A percentile compares a stretch with the other conserved stretches of the same genome.
Evolutionary conservation across 345 rosid species (phyloP).

Genomic region (Corchorus capsularis): DNA sequence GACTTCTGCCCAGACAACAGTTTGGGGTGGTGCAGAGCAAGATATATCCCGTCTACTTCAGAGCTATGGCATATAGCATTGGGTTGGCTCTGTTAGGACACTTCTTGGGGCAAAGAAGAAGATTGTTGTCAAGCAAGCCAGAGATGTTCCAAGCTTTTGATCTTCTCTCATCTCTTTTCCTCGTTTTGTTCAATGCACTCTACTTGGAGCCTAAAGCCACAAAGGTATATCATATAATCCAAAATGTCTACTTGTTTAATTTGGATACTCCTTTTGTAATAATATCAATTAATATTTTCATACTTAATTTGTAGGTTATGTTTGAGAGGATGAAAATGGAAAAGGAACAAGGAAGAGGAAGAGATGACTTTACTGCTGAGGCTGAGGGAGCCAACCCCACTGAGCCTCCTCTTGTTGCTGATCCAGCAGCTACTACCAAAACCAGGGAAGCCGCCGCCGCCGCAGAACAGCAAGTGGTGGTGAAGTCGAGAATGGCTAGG

Average conservation of each 20-base stretch:
- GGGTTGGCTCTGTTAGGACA: constrained; percentile 59
- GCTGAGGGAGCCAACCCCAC: background rate
- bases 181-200: constrained; percentile 53
- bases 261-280: too few relatives aligned
- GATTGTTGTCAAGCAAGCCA: constrained; percentile 30
- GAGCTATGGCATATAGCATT: constrained; percentile 43
- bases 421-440: constrained; percentile 8
- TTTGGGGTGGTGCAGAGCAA: constrained; percentile 83
- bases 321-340: constrained; percentile 69
- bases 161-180: constrained; percentile 44
- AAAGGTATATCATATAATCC: constrained; percentile 41
- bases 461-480: constrained; percentile 29
- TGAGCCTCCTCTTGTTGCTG: background rate
- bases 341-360: constrained; percentile 82
- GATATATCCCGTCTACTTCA: constrained; percentile 72
- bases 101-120: constrained; percentile 32
- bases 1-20: constrained; percentile 61
- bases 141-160: constrained; percentile 59
- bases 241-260: too few relatives aligned
- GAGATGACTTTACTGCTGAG: constrained; percentile 26
- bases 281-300: too few relatives aligned
- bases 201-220: constrained; percentile 75
- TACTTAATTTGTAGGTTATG: constrained; percentile 51
- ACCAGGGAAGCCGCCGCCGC: background rate
- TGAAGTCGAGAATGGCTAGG: constrained; percentile 27